phyloP scores from a whole-genome alignment of 768 basidiomycete genomes.

The Tylopilus subfusipes region DNA sequence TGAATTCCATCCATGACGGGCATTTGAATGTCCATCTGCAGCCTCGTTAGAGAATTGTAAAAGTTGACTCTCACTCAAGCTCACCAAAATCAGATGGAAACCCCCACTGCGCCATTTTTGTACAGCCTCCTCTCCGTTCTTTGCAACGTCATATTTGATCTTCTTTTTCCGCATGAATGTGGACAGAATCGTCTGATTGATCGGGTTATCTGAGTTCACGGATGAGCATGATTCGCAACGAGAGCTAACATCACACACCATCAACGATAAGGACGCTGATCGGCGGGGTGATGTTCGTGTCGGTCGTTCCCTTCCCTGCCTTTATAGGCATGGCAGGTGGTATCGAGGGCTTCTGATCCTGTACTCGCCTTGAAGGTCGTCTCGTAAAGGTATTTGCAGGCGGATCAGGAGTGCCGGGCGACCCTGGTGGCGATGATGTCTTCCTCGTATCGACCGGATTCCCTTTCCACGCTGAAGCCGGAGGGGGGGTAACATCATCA shows the following conservation, averaged over 20 bases:
- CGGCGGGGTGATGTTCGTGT: conserved; percentile 83
- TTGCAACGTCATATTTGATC: conserved; percentile 92
- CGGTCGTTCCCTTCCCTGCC: conserved; percentile 49
- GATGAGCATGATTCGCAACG: conserved; percentile 11
- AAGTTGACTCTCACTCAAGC: conserved; percentile 27
- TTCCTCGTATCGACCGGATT: conserved; percentile 30
- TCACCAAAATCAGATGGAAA: conserved; percentile 93
- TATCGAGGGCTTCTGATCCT: conserved; percentile 28
- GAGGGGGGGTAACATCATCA: conserved; percentile 21
- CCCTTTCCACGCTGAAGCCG: conserved; percentile 23
- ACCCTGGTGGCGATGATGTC: conserved; percentile 33
- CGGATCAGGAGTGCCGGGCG: conserved; percentile 28
- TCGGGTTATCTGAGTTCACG: conserved; percentile 77
- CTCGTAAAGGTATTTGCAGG: conserved; percentile 26
- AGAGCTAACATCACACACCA: conserved; percentile 49
- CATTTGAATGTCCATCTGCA: conserved; percentile 99
- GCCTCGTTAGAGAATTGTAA: conserved; percentile 10
- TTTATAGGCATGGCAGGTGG: conserved; percentile 36
- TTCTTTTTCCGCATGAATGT: conserved; percentile 96
- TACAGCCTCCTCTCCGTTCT: conserved; percentile 93
- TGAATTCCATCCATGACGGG: conserved; percentile 98
- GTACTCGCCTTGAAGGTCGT: conserved; percentile 31
- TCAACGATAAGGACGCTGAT: conserved; percentile 98
- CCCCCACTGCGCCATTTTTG: conserved; percentile 90
- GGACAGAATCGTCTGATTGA: conserved; percentile 96